Percentiles rank a stretch among this genome's conserved stretches.
phyloP scores from a whole-genome alignment of 176 grass and related monocot species.

The Aegilops bicornis region DNA sequence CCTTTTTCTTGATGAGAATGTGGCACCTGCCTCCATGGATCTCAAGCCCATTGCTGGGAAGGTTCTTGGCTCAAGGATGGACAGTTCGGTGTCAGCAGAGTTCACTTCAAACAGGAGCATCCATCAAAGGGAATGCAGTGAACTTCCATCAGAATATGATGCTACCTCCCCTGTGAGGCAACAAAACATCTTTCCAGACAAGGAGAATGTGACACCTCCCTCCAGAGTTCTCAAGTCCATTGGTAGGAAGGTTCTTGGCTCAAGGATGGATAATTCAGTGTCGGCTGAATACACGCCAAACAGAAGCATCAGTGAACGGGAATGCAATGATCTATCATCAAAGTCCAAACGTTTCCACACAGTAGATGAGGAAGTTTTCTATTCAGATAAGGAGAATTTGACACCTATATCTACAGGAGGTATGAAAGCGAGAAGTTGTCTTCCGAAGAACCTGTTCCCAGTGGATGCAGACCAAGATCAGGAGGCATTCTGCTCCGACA shows the following conservation, averaged over 20 bases:
- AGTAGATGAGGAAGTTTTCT: slow-evolving; percentile 50
- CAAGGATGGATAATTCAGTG: slow-evolving; percentile 39
- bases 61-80: slow-evolving; percentile 50
- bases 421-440: slow-evolving; percentile 39
- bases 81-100: slow-evolving; percentile 25
- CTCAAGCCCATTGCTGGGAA: slow-evolving; percentile 35
- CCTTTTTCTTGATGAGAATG: slow-evolving; percentile 53
- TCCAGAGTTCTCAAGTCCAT: slow-evolving; percentile 37
- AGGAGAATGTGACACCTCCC: slow-evolving; percentile 51
- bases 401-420: slow-evolving; percentile 51
- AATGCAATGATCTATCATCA: slow-evolving; percentile 21
- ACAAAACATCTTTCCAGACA: slow-evolving; percentile 41
- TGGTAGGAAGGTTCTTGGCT: slow-evolving; percentile 48
- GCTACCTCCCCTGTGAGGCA: slow-evolving; percentile 28
- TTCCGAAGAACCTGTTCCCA: slow-evolving; percentile 26
- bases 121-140: not conserved
- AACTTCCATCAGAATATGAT: slow-evolving; percentile 31
- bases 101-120: slow-evolving; percentile 20
- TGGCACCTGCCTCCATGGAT: slow-evolving; percentile 41
- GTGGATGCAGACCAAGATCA: no score
- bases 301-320: not conserved
- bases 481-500: no score
- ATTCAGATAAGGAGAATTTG: slow-evolving; percentile 88
- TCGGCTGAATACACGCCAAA: slow-evolving; percentile 21
- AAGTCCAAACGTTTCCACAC: slow-evolving; percentile 33